Evolutionary conservation across 495 filamentous ascomycete genomes (phyloP), one percentile per base, ranked within the genome.

Genomic region (Penicillium angulare): DNA sequence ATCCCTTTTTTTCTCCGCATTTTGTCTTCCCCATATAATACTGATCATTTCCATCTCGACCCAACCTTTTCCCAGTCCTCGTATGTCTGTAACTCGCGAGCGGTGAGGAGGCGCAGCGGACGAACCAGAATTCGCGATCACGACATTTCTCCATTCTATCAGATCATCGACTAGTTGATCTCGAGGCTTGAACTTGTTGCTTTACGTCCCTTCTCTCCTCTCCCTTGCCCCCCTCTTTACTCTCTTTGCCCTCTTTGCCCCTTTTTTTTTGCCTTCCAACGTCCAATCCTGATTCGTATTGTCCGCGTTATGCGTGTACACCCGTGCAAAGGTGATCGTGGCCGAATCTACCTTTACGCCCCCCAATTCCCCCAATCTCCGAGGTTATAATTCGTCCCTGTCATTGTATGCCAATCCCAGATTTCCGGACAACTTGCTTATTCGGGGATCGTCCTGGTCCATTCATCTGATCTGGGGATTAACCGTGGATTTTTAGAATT

Each of bases 101-200:
- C 45, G 45, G 45, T 39, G 45, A 35, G 41, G 26, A 21, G 34
- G 32, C 33, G 26, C 18, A 12, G 48, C 52, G 33, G 62, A 56
- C 67, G 52, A 67, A 71, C 61, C 56, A 72, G 48, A 63, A 36
- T 15, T 16, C 42, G 59, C 66, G 65, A 76, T 76, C 69, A 74
- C 73, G 73, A 75, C 72, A 76, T 76, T 74, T 74, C 69, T 68
- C 71, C 73, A 74, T 74, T 67, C 53, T 61, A 76, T 76, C 69
- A 74, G 67, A 71, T 72, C 71, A 75, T 74, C 67, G 58, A 59
- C 62, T 63, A 72, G 61, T 41, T 38, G 50, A 50, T 62, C 51
- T 54, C 41, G 49, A 55, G 38, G 33, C 55, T 60, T 48, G 45
- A 31, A 34, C 31, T 32, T 32, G 3, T 10, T n/a, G 4, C 33